A percentile compares a stretch with the other conserved stretches of the same genome.
phyloP scores from a whole-genome alignment of 768 basidiomycete species.

The Lactarius sp. region DNA sequence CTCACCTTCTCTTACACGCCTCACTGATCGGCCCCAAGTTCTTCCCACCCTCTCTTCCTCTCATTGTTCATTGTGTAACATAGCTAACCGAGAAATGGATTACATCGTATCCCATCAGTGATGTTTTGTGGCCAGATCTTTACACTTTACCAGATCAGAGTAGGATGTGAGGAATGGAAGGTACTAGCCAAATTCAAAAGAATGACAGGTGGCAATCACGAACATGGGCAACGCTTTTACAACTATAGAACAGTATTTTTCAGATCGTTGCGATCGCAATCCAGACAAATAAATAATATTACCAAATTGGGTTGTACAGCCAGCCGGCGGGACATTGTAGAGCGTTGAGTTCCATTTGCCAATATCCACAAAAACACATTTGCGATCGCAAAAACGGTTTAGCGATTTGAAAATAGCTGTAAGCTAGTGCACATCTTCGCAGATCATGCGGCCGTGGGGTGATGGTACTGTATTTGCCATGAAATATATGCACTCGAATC shows the following conservation, averaged over 20 bases:
- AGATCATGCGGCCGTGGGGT: neutral
- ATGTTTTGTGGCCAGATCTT: neutral
- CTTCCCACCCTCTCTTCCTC: neutral
- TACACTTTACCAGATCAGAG: neutral
- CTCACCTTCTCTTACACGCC: neutral
- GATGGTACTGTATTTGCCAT: neutral
- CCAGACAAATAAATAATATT: too few relatives aligned
- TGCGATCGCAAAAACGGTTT: too few relatives aligned
- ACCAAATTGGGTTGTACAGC: too few relatives aligned
- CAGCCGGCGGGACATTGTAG: too few relatives aligned
- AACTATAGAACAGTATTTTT: too few relatives aligned
- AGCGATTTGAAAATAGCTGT: neutral
- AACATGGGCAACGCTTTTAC: neutral
- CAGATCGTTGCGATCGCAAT: too few relatives aligned
- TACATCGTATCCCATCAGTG: neutral
- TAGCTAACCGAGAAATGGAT: constrained; percentile 2
- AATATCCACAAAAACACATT: too few relatives aligned
- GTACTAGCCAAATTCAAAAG: neutral
- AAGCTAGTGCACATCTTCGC: neutral
- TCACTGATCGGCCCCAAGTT: neutral
- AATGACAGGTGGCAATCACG: neutral
- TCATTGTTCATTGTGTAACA: constrained; percentile 10
- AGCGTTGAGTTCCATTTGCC: too few relatives aligned
- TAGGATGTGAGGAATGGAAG: neutral
- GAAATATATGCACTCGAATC: neutral